These are phyloP conservation scores for Erucastrum elatum DNA, from an alignment of 345 rosid species.

Conservation along the genomic window DNA sequence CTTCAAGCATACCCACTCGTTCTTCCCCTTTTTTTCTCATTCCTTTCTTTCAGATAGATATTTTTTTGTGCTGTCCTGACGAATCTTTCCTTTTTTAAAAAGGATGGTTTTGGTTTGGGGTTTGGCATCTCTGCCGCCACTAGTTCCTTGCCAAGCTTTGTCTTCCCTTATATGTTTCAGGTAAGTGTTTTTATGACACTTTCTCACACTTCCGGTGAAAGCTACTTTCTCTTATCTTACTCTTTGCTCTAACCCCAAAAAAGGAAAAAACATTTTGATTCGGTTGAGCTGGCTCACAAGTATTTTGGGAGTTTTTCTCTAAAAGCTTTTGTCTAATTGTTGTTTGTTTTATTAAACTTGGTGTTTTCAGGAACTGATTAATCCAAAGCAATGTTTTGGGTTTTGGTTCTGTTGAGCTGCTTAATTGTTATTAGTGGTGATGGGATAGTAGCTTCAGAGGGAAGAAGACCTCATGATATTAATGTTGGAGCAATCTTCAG, in stretches of 20 bases:
- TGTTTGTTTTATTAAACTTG: conserved; percentile 27
- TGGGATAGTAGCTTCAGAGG: conserved; percentile 43
- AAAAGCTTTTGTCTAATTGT: neutral
- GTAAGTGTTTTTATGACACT: conserved; percentile 39
- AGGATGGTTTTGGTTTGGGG: conserved; percentile 28
- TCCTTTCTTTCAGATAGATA: conserved; percentile 20
- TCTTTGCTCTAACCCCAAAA: neutral
- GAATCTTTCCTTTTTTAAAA: conserved; percentile 28
- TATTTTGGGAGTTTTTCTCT: conserved; percentile 1
- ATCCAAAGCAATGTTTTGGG: conserved; percentile 45
- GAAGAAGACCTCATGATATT: conserved; percentile 43
- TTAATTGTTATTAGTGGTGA: conserved; percentile 37
- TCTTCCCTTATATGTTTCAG: conserved; percentile 34
- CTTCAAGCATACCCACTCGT: conserved; percentile 32
- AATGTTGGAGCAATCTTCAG: conserved; percentile 73
- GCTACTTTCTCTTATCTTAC: conserved; percentile 24
- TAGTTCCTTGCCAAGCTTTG: conserved; percentile 9
- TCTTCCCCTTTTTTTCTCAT: conserved; percentile 21
- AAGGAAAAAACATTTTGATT: neutral
- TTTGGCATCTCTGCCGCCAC: conserved; percentile 29
- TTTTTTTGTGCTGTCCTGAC: neutral
- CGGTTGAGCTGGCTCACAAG: neutral
- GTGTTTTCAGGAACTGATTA: conserved; percentile 34
- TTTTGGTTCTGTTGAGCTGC: conserved; percentile 42
- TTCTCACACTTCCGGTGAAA: conserved; percentile 18